Evolutionary conservation across 1,284 basidiomycete genomes (phyloP).

Genomic region (Malassezia arunalokei): DNA sequence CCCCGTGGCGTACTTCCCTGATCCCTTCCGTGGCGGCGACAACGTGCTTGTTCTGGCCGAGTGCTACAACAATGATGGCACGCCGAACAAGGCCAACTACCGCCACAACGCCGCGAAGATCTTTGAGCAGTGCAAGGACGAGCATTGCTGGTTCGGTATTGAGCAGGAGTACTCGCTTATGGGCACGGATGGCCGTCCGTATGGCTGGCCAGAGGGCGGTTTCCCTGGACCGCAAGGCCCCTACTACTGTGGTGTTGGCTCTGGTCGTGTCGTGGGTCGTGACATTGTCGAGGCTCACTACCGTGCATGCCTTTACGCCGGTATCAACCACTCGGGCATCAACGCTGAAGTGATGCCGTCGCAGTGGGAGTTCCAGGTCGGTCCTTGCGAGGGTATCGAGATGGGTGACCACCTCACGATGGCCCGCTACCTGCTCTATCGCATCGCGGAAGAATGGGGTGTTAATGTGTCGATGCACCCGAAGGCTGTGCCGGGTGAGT

Average conservation of each 20-base stretch:
- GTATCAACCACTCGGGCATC: constrained; percentile 97
- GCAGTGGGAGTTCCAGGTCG: constrained; percentile 99
- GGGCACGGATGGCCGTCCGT: constrained; percentile 78
- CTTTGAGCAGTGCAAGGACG: constrained; percentile 35
- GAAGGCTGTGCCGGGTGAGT: constrained; percentile 92
- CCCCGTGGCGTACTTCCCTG: constrained; percentile 92
- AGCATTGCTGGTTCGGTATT: constrained; percentile 85
- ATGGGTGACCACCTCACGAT: constrained; percentile 70
- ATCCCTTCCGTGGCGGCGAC: constrained; percentile 95
- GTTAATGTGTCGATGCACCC: constrained; percentile 95
- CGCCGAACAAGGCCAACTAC: constrained; percentile 93
- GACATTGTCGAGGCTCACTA: constrained; percentile 99
- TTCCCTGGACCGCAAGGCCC: constrained; percentile 99
- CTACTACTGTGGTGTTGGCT: constrained; percentile 99
- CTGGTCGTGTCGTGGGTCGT: constrained; percentile 94
- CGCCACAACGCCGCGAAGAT: constrained; percentile 40
- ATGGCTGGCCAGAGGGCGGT: constrained; percentile 77
- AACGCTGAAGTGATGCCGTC: constrained; percentile 99
- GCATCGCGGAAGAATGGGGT: constrained; percentile 83
- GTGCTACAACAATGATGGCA: constrained; percentile 97
- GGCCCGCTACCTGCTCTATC: constrained; percentile 42
- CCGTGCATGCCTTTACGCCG: constrained; percentile 84
- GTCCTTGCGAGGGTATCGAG: constrained; percentile 89
- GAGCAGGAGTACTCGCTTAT: constrained; percentile 99
- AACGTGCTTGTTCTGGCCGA: constrained; percentile 54